phyloP scores from a whole-genome alignment of 495 filamentous ascomycete genomes.

The Penicillium roqueforti region DNA sequence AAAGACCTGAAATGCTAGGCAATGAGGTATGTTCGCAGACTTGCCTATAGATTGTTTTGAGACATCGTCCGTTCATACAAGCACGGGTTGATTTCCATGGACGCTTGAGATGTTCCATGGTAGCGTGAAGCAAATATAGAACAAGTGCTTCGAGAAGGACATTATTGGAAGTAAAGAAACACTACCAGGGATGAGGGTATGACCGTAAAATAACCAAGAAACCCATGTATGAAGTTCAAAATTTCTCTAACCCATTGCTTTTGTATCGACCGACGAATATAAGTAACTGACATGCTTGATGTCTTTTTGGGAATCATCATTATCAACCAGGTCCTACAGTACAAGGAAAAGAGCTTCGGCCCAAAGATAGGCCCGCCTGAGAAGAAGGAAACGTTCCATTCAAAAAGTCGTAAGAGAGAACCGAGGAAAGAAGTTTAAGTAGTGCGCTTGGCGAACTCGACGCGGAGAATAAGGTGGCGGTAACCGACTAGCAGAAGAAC shows the following conservation, averaged over 20 bases:
- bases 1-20: not conserved
- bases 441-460: constrained; percentile 87
- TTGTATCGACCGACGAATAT: constrained; percentile 34
- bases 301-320: constrained; percentile 41
- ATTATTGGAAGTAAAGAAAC: not conserved
- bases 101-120: not conserved
- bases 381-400: constrained; percentile 31
- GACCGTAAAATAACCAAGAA: constrained; percentile 4
- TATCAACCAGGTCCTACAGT: constrained; percentile 45
- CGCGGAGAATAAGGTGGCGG: constrained; percentile 82
- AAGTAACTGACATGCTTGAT: constrained; percentile 38
- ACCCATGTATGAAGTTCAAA: not conserved
- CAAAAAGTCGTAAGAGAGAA: constrained; percentile 26
- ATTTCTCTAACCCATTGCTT: constrained; percentile 36
- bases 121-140: constrained; percentile 4
- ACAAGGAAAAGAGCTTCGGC: constrained; percentile 38
- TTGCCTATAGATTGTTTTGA: not conserved
- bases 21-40: not conserved
- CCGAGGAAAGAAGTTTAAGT: constrained; percentile 39
- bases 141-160: not conserved
- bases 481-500: constrained; percentile 59
- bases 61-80: not conserved
- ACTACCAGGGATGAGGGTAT: not conserved
- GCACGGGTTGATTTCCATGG: not conserved
- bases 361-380: constrained; percentile 34